phyloP scores from a whole-genome alignment of 768 basidiomycete genomes.

The Podaxis sp. region DNA sequence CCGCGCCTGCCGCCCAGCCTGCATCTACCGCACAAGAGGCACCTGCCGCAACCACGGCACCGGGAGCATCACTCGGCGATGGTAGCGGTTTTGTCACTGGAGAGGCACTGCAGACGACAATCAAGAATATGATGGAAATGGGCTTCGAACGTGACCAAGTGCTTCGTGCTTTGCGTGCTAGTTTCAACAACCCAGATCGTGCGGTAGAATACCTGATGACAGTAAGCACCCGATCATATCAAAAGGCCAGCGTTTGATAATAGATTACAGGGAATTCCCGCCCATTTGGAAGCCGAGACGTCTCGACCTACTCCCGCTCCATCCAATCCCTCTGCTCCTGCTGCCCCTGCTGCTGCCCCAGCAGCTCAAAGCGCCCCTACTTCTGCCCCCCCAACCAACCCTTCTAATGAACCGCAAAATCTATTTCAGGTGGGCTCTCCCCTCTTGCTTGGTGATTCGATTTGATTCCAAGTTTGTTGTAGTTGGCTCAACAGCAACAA shows the following conservation, averaged over 20 bases:
- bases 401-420: conserved; percentile 67
- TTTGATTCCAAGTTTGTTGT: conserved; percentile 8
- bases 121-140: conserved; percentile 90
- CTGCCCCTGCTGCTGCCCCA: conserved; percentile 33
- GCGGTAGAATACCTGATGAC: conserved; percentile 98
- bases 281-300: conserved; percentile 57
- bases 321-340: conserved; percentile 26
- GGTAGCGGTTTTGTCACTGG: conserved; percentile 74
- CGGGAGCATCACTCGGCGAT: conserved; percentile 43
- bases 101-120: conserved; percentile 68
- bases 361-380: conserved; percentile 34
- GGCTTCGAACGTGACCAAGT: conserved; percentile 89
- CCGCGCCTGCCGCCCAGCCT: conserved; percentile 27
- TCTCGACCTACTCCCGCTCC: conserved; percentile 29
- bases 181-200: conserved; percentile 96
- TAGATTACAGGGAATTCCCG: conserved; percentile 71
- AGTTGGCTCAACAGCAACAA: conserved; percentile 76
- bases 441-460: not conserved
- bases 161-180: conserved; percentile 81
- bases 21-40: conserved; percentile 28
- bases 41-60: conserved; percentile 29
- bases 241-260: conserved; percentile 15
- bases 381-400: conserved; percentile 34
- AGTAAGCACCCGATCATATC: conserved; percentile 43
- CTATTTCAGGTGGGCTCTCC: conserved; percentile 71